These are phyloP conservation scores for Medicago ruthenica DNA, from an alignment of 306 rosid species.

Conservation along the genomic window DNA sequence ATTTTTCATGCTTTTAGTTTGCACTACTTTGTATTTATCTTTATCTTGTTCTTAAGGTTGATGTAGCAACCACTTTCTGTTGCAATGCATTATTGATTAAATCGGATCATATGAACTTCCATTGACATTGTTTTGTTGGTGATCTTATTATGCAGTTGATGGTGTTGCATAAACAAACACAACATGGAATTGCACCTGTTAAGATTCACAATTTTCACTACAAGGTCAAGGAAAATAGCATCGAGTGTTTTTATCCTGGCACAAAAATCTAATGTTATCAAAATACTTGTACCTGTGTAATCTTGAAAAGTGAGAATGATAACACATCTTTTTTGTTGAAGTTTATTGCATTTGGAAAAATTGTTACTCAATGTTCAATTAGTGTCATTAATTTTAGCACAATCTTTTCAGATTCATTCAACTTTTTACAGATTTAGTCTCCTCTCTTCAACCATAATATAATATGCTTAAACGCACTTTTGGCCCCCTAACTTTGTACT, in stretches of 20 bases:
- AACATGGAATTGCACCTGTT: constrained; percentile 52
- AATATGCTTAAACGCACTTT: no score
- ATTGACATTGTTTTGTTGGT: constrained; percentile 26
- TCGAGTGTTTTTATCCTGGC: constrained; percentile 86
- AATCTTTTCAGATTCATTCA: background rate
- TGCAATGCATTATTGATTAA: background rate
- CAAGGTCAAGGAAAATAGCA: constrained; percentile 74
- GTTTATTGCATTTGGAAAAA: background rate
- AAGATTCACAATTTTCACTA: constrained; percentile 68
- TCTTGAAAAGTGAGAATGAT: constrained; percentile 8
- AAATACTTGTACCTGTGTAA: constrained; percentile 24
- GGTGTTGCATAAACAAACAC: constrained; percentile 67
- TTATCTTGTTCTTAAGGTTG: background rate
- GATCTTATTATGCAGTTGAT: constrained; percentile 50
- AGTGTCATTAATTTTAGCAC: background rate
- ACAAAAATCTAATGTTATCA: constrained; percentile 51
- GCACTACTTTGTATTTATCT: background rate
- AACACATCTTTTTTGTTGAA: background rate
- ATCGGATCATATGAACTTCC: background rate
- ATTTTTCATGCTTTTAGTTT: constrained; percentile 4
- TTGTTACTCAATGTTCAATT: constrained; percentile 1
- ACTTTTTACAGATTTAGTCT: background rate
- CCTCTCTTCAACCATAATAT: background rate
- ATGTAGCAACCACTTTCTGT: background rate
- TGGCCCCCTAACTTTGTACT: no score